phyloP scores from a whole-genome alignment of 2,329 filamentous ascomycete species.

The Penicillium fuscoglaucum region DNA sequence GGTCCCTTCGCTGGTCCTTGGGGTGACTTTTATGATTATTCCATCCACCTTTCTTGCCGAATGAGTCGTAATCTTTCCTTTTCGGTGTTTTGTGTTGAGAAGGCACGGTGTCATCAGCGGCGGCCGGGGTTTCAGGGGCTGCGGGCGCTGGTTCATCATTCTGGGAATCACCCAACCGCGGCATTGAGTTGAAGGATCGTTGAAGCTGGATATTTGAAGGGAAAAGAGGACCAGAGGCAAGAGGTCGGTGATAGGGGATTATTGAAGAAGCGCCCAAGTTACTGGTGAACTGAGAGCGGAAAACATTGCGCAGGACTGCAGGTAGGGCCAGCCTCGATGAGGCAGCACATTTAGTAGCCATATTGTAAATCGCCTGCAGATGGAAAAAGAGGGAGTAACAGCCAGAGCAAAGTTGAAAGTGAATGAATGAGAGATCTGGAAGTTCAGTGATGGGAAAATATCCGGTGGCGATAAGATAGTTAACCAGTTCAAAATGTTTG shows the following conservation, averaged over 20 bases:
- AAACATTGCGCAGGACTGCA: conserved; percentile 26
- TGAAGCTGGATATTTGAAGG: not conserved
- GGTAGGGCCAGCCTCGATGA: conserved; percentile 31
- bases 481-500: not conserved
- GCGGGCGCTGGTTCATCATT: not conserved
- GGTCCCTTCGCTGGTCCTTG: not conserved
- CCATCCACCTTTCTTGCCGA: not conserved
- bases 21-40: not conserved
- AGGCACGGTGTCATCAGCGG: not conserved
- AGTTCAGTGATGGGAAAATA: conserved; percentile 3
- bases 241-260: conserved; percentile 1
- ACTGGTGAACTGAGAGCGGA: conserved; percentile 24
- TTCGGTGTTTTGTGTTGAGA: not conserved
- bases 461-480: conserved; percentile 12
- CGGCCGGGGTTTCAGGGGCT: not conserved
- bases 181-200: not conserved
- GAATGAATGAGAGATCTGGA: not conserved
- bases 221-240: conserved; percentile 5
- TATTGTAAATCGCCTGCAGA: conserved; percentile 1
- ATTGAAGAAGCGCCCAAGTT: conserved; percentile 11
- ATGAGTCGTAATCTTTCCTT: not conserved
- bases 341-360: conserved; percentile 25
- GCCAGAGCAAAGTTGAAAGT: conserved; percentile 6
- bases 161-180: not conserved
- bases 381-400: not conserved